phyloP scores from a whole-genome alignment of 2,329 filamentous ascomycete species.

The Colletotrichum karsti region DNA sequence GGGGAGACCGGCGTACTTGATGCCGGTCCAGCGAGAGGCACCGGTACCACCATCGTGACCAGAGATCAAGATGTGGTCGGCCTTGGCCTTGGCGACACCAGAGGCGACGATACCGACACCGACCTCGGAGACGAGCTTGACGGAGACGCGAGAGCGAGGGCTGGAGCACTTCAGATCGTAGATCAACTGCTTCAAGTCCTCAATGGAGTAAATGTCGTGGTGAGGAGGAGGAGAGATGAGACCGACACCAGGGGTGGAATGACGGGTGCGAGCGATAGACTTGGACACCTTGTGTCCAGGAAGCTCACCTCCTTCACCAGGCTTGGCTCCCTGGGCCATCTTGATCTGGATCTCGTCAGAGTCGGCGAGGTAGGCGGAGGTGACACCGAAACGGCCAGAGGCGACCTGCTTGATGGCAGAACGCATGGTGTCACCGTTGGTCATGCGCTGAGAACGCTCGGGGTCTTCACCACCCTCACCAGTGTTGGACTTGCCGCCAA shows the following conservation, averaged over 20 bases:
- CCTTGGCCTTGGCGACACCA: conserved; percentile 96
- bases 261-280: conserved; percentile 91
- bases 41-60: conserved; percentile 97
- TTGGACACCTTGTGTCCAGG: conserved; percentile 96
- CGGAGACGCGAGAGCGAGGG: conserved; percentile 89
- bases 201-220: conserved; percentile 98
- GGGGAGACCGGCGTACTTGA: conserved; percentile 96
- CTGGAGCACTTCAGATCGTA: conserved; percentile 98
- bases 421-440: conserved; percentile 95
- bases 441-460: conserved; percentile 84
- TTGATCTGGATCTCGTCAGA: conserved; percentile 98
- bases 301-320: conserved; percentile 95
- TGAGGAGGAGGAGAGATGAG: conserved; percentile 95
- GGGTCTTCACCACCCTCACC: conserved; percentile 97
- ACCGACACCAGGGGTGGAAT: conserved; percentile 95
- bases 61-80: conserved; percentile 95
- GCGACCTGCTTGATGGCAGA: conserved; percentile 98
- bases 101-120: conserved; percentile 98
- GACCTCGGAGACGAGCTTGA: conserved; percentile 97
- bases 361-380: conserved; percentile 92
- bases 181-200: conserved; percentile 96
- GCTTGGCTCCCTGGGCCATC: conserved; percentile 99
- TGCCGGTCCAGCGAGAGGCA: conserved; percentile 97
- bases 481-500: conserved; percentile 97
- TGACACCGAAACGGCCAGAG: conserved; percentile 95